Conservation (phyloP, 208 protist genomes). For the Trypanosoma brucei region DNA sequence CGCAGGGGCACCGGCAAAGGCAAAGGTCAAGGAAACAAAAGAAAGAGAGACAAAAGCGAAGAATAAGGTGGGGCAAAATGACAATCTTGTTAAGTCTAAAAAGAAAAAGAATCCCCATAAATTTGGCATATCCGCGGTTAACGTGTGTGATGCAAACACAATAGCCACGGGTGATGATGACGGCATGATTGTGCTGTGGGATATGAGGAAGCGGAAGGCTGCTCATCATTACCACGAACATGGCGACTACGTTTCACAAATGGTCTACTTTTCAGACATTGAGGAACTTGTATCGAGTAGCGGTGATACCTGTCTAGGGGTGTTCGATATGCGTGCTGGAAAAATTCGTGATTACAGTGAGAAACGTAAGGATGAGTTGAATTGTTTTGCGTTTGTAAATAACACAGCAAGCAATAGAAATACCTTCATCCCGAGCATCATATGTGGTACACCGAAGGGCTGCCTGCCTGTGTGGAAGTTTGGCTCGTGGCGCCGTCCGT, state of each 20-base stretch:
- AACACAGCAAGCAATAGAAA: slow-evolving; percentile 61
- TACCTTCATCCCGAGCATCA: slow-evolving; percentile 79
- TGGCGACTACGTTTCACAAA: slow-evolving; percentile 85
- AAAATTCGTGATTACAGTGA: slow-evolving; percentile 81
- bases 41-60: slow-evolving; percentile 33
- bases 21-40: not conserved
- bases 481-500: slow-evolving; percentile 83
- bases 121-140: slow-evolving; percentile 76
- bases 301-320: slow-evolving; percentile 82
- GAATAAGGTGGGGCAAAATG: slow-evolving; percentile 7
- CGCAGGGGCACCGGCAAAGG: slow-evolving; percentile 1
- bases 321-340: slow-evolving; percentile 71
- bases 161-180: slow-evolving; percentile 87
- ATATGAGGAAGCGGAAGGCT: slow-evolving; percentile 73
- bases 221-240: slow-evolving; percentile 81
- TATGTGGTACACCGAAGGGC: slow-evolving; percentile 80
- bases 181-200: slow-evolving; percentile 81
- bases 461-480: slow-evolving; percentile 86
- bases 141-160: slow-evolving; percentile 81
- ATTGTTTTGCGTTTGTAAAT: slow-evolving; percentile 88
- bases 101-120: slow-evolving; percentile 76
- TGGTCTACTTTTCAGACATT: slow-evolving; percentile 85
- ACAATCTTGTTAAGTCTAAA: slow-evolving; percentile 6
- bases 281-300: slow-evolving; percentile 82
- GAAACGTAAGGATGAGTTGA: slow-evolving; percentile 81